These are phyloP conservation scores for Boletus vinaceobasis DNA, from an alignment of 768 basidiomycete species.

Conservation along the genomic window DNA sequence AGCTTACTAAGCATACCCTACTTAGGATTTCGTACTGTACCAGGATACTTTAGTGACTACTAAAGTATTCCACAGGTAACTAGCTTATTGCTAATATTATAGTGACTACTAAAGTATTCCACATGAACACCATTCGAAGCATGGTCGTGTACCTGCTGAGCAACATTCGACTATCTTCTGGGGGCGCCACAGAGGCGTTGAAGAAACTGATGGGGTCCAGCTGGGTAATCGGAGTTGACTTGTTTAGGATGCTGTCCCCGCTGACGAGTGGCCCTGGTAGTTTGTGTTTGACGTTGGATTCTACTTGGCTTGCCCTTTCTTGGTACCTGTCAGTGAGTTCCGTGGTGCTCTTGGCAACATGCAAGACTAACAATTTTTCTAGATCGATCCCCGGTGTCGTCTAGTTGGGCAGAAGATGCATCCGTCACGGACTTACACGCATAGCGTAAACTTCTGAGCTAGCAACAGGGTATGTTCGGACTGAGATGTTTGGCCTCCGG, in stretches of 20 bases:
- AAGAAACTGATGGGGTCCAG: background rate
- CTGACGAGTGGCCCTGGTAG: constrained; percentile 31
- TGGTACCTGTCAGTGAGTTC: constrained; percentile 46
- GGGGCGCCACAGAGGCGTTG: no score
- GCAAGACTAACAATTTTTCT: background rate
- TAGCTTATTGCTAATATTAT: no score
- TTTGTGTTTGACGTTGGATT: constrained; percentile 62
- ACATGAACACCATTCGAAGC: no score
- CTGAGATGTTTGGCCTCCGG: no score
- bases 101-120: no score
- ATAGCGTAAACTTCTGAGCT: constrained; percentile 38
- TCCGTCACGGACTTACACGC: constrained; percentile 64
- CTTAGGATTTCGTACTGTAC: no score
- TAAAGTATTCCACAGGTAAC: no score
- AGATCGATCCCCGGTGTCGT: constrained; percentile 58
- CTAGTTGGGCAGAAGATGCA: constrained; percentile 74
- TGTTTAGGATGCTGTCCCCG: background rate
- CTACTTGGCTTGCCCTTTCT: constrained; percentile 61
- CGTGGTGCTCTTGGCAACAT: background rate
- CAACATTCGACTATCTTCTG: no score
- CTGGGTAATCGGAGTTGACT: constrained; percentile 27
- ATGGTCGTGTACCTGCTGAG: no score
- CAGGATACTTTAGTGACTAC: no score
- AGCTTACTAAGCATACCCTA: no score
- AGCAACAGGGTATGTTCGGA: background rate